These are phyloP conservation scores for Sugiyamaella japonica DNA, from an alignment of 1,139 yeast genomes.

Conservation along the genomic window DNA sequence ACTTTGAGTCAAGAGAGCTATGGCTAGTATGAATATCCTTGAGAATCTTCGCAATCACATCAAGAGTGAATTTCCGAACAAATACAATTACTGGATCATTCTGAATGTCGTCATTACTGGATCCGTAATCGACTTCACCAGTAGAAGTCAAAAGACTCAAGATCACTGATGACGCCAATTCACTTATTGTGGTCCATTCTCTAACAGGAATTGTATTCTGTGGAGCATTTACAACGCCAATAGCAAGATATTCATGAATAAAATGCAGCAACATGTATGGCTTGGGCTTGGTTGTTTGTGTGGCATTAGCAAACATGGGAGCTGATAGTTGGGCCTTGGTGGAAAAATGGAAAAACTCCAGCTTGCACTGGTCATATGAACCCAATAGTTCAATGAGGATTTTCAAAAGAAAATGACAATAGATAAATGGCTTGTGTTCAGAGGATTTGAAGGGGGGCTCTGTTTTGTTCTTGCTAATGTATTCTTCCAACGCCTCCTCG, in stretches of 20 bases:
- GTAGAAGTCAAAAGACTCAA: conserved; percentile 54
- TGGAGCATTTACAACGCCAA: conserved; percentile 44
- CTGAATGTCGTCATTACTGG: conserved; percentile 38
- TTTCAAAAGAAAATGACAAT: conserved; percentile 68
- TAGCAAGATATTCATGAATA: conserved; percentile 71
- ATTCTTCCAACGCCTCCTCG: conserved; percentile 28
- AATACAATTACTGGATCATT: conserved; percentile 70
- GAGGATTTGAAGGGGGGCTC: conserved; percentile 32
- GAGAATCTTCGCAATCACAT: conserved; percentile 62
- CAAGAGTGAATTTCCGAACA: conserved; percentile 73
- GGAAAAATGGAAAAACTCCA: conserved; percentile 70
- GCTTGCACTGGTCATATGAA: conserved; percentile 77
- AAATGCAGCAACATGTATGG: conserved; percentile 76
- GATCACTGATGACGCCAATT: conserved; percentile 49
- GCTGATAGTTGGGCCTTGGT: conserved; percentile 7
- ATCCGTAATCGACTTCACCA: conserved; percentile 43
- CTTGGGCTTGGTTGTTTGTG: conserved; percentile 50
- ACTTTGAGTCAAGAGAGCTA: conserved; percentile 45
- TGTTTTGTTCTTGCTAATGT: conserved; percentile 24
- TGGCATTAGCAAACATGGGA: conserved; percentile 2
- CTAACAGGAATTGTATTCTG: conserved; percentile 24
- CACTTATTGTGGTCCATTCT: conserved; percentile 47
- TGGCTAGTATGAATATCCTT: conserved; percentile 48
- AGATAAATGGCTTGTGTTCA: conserved; percentile 55
- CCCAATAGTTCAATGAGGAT: conserved; percentile 68